Base-by-base conservation (phyloP, 2,329 filamentous ascomycete species). In the Cladosporium sp. region DNA sequence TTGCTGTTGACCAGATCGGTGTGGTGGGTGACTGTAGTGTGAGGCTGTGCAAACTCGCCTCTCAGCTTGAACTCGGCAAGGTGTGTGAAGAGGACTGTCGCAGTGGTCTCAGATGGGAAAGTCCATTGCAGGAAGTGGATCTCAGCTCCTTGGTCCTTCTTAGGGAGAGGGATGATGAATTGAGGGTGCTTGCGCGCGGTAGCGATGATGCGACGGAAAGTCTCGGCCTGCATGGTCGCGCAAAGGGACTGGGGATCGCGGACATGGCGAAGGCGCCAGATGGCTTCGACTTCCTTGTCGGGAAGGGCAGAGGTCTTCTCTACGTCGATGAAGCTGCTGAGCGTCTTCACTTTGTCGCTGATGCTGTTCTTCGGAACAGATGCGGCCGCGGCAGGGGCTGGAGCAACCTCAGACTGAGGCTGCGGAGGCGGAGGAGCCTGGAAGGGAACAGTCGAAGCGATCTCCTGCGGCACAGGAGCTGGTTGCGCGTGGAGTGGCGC, bases 81-180 rank as follows among this genome's bases (percentile, higher is more conserved):
- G 69, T 94, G 89, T 0, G 94, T 99, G 76, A 99, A 97, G 34
- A 99, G 85, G 5, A 97, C 76, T 32, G 76, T 82, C 0, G 76
- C 75, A 1, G 78, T 80, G 1, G 80, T 75, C 2, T 80, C 78
- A 0, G 85, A 81, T 60, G 96, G 92, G 74, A 96, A 97, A 0
- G 89, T 89, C 91, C 95, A 99, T 75, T 99, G 93, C 61, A 99
- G 75, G 73, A 96, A 96, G 75, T 99, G 94, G 45, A 99, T 91
- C 74, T 97, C 94, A 47, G 91, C 90, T 52, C 90, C 90, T 61
- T 83, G 77, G 3, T 74, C 74, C 60, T 74, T 73, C 48, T 83
- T 89, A 63, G 89, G 89, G 6, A 97, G 82, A 0, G 94, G 94
- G 1, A 99, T 83, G 56, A 99, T 87, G 76, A 99, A 99, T 66